phyloP scores from a whole-genome alignment of 495 filamentous ascomycete species.

The Xanthoparmelia taractica region DNA sequence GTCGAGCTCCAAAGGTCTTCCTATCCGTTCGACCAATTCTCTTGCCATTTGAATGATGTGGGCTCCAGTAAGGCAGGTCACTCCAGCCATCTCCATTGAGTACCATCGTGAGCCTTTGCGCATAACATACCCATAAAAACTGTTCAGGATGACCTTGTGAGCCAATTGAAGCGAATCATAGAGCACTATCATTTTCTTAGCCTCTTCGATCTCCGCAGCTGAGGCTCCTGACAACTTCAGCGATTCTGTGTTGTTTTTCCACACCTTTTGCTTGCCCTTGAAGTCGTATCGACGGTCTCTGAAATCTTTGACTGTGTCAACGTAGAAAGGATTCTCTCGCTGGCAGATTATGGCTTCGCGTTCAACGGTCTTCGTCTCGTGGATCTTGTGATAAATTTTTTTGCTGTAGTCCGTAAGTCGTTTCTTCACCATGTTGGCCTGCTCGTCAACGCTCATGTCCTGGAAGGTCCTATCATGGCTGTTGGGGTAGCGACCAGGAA shows the following conservation, averaged over 20 bases:
- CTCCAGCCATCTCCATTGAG: conserved; percentile 99
- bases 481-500: conserved; percentile 67
- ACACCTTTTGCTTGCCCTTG: conserved; percentile 95
- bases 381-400: conserved; percentile 99
- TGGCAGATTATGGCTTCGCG: conserved; percentile 98
- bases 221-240: conserved; percentile 75
- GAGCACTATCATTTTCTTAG: conserved; percentile 96
- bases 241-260: conserved; percentile 90
- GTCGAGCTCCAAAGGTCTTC: conserved; percentile 91
- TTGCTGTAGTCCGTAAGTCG: conserved; percentile 88
- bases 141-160: conserved; percentile 98
- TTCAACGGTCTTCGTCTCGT: conserved; percentile 87
- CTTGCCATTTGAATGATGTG: conserved; percentile 97
- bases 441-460: conserved; percentile 77
- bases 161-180: conserved; percentile 95
- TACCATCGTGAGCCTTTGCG: conserved; percentile 98
- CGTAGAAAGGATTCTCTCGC: conserved; percentile 97
- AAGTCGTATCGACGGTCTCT: conserved; percentile 95
- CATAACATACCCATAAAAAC: conserved; percentile 99
- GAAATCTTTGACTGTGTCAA: conserved; percentile 91
- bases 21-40: conserved; percentile 88
- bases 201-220: conserved; percentile 72
- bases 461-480: conserved; percentile 65
- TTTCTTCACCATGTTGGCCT: conserved; percentile 74
- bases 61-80: conserved; percentile 93